Base-by-base conservation (phyloP, 371 early-diverging fungal species). In the Syncephalastrum contaminatum region DNA sequence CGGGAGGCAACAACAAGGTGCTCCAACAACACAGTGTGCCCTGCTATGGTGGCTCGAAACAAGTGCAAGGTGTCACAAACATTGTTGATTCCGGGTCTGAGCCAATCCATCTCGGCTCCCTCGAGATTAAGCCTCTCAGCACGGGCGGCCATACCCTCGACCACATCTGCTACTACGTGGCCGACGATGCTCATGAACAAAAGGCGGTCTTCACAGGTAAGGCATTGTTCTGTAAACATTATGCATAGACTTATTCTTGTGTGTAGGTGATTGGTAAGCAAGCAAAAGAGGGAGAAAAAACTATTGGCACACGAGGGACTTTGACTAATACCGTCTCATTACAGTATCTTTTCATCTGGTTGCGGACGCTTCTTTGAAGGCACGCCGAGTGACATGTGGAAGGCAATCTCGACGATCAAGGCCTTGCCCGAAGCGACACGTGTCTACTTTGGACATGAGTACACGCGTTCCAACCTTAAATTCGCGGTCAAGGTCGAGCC, bases 301-400 rank as follows among this genome's bases (percentile, higher is more conserved):
- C 5, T 5, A 10, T 30, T 10, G 36, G 2, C 36, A 12, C 2
- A 30, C 5, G 10, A 8, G 10, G 10, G 36, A 0, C 1, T 1
- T 30, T 12, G 2, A 30, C 10, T 30, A 10, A 30, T 40, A 42
- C 27, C 22, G 19, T 36, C 27, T 14, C 3, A 13, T 14, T 12
- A 51, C 18, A 69, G 73, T 54, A 50, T 79, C 2, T 79, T 79
- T 20, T 69, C 70, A 6, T 69, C 70, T 5, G 93, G 94, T 1
- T 95, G 96, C 60, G 97, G 97, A 4, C 76, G 91, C 21, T 91
- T 97, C 69, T 97, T 97, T 70, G 97, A 97, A 69, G 97, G 96
- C 21, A 87, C 87, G 0, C 81, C 94, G 0, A 66, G 75, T 19
- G 86, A 95, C 51, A 95, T 97, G 96, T 73, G 88, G 71, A 68